phyloP scores from a whole-genome alignment of 2,329 filamentous ascomycete genomes.

The Cladosporium sp. region DNA sequence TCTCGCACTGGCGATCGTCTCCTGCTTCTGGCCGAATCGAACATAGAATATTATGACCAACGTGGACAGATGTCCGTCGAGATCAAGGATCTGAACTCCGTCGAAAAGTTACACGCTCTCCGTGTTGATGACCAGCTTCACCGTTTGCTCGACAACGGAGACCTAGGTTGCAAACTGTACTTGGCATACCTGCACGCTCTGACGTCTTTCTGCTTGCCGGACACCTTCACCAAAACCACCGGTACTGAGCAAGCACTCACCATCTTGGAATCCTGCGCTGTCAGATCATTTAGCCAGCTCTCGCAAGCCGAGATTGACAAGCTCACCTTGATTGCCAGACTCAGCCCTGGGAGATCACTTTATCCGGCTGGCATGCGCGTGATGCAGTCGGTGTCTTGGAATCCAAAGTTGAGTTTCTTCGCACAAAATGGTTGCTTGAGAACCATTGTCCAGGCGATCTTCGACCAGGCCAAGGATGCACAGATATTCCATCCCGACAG shows the following conservation, averaged over 20 bases:
- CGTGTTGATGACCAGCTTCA: slow-evolving; percentile 51
- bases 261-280: slow-evolving; percentile 20
- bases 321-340: slow-evolving; percentile 26
- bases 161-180: slow-evolving; percentile 35
- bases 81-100: slow-evolving; percentile 28
- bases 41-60: no score
- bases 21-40: slow-evolving; percentile 49
- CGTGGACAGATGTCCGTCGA: no score
- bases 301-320: slow-evolving; percentile 16
- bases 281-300: slow-evolving; percentile 23
- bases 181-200: slow-evolving; percentile 54
- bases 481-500: slow-evolving; percentile 17
- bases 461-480: slow-evolving; percentile 20
- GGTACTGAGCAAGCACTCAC: slow-evolving; percentile 53
- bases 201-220: slow-evolving; percentile 56
- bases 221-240: slow-evolving; percentile 55
- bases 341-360: slow-evolving; percentile 36
- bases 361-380: slow-evolving; percentile 40
- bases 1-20: slow-evolving; percentile 39
- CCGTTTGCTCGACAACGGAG: slow-evolving; percentile 52
- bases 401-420: slow-evolving; percentile 32
- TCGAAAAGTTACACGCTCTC: slow-evolving; percentile 51
- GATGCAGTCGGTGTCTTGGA: slow-evolving; percentile 46
- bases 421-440: slow-evolving; percentile 41
- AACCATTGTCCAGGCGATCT: slow-evolving; percentile 21